Evolutionary conservation across 2,329 filamentous ascomycete species (phyloP), one percentile per base, ranked within the genome.

Genomic region (Tolypocladium paradoxum): DNA sequence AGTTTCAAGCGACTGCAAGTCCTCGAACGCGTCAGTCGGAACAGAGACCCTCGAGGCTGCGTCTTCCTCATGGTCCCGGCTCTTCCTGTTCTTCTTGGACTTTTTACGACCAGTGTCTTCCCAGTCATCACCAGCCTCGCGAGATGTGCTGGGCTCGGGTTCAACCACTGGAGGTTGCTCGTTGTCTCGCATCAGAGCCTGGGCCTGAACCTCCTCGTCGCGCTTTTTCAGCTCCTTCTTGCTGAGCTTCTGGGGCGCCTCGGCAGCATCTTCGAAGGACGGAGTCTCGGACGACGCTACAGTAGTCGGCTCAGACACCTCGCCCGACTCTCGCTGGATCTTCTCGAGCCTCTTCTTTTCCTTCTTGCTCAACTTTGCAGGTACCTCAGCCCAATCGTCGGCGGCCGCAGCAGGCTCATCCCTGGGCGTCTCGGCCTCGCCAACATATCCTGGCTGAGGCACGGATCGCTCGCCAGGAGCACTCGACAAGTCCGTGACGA

Each of bases 271-370:
- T 35, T 65, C 63, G 6, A 60, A 54, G 9, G 58, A 54, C 1
- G 56, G 47, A 11, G 52, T 47, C n/a, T 52, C 53, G 4, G 53
- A 52, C 3, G 54, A 49, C 22, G 54, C 55, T 24, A 45, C 22
- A 12, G 53, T 24, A 2, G 22, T 37, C 2, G 56, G 49, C 20
- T 58, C 55, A 2, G 51, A 45, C 18, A 37, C 37, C 14, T 61
- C 50, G 27, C 45, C 49, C n/a, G 54, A 54, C 35, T 53, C 51
- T 35, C 51, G 50, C 46, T 52, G 50, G 29, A 51, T 68, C 62
- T 76, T 76, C 33, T 76, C 72, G 18, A 69, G 66, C 64, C 72
- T 75, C 62, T 74, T 76, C 60, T 71, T 71, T 55, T 77, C 74
- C 62, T 77, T 78, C 60, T 75, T 77, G 62, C 68, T 76, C 45